Conservation (phyloP, 2,329 filamentous ascomycete species). For the Cladosporium sphaerospermum region DNA sequence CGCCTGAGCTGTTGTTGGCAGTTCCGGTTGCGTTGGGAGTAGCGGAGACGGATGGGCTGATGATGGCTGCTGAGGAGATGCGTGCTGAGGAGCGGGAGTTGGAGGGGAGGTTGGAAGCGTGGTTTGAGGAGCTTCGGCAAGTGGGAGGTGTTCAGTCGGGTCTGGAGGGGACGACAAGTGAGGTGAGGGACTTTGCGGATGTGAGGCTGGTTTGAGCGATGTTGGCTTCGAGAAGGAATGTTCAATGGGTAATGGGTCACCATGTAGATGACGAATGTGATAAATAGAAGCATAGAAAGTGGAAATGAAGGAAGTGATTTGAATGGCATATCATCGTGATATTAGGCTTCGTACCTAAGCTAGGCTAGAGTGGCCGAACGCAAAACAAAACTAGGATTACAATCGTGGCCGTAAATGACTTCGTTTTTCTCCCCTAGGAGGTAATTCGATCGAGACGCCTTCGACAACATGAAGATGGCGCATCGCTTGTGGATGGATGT, state of each 20-base stretch:
- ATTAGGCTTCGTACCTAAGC: slow-evolving; percentile 8
- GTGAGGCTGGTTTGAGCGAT: background rate
- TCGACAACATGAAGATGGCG: no score
- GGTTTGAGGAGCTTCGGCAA: no score
- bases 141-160: background rate
- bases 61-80: background rate
- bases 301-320: background rate
- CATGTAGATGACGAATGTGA: background rate
- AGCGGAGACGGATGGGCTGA: no score
- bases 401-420: slow-evolving; percentile 3
- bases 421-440: background rate
- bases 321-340: slow-evolving; percentile 1
- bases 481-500: no score
- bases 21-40: no score
- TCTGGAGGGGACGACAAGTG: background rate
- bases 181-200: background rate
- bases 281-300: background rate
- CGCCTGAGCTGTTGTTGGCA: slow-evolving; percentile 9
- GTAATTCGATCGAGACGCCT: background rate
- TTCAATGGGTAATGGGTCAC: background rate
- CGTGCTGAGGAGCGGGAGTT: background rate
- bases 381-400: slow-evolving; percentile 3
- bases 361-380: background rate
- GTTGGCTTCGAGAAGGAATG: background rate
- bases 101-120: background rate